Percentiles rank a stretch among this genome's conserved stretches.
These are phyloP conservation scores for Celoporthe dispersa DNA, from an alignment of 2,329 filamentous ascomycete species.

Conservation along the genomic window DNA sequence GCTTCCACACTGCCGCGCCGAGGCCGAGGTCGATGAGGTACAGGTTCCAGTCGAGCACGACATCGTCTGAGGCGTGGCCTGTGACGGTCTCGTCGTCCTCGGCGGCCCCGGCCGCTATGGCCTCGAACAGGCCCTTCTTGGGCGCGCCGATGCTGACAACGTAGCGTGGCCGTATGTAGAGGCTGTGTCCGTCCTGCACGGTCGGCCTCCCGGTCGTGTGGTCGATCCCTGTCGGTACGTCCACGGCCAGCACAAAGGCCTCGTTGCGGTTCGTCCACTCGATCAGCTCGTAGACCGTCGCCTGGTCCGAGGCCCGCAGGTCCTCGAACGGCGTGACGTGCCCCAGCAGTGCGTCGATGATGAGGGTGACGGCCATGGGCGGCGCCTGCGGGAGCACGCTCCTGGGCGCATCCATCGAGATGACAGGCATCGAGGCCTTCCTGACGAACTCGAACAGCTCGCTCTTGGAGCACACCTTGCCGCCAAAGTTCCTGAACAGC, in stretches of 20 bases:
- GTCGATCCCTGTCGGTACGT: conserved; percentile 87
- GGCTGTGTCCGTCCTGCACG: conserved; percentile 72
- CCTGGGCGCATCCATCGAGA: conserved; percentile 43
- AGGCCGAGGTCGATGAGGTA: conserved; percentile 88
- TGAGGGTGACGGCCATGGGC: conserved; percentile 72
- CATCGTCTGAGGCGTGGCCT: conserved; percentile 46
- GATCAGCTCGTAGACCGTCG: conserved; percentile 85
- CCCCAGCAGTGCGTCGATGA: conserved; percentile 87
- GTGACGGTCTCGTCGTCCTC: conserved; percentile 44
- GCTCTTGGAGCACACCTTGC: conserved; percentile 66
- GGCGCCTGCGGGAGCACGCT: conserved; percentile 48
- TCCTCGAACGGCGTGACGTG: conserved; percentile 89
- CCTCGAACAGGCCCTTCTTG: conserved; percentile 80
- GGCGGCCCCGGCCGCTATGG: conserved; percentile 66
- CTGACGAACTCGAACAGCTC: conserved; percentile 65
- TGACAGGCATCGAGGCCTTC: conserved; percentile 46
- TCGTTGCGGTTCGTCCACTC: conserved; percentile 92
- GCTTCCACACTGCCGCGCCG: conserved; percentile 80
- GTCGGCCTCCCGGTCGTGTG: conserved; percentile 72
- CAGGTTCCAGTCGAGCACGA: conserved; percentile 68
- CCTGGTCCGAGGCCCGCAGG: conserved; percentile 79
- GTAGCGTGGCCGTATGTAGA: conserved; percentile 81
- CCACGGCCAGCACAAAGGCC: conserved; percentile 82
- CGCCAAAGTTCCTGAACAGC: conserved; percentile 82
- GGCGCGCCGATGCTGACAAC: conserved; percentile 87